Conservation (phyloP, 768 basidiomycete species). For the Symmetrospora coprosmae region DNA sequence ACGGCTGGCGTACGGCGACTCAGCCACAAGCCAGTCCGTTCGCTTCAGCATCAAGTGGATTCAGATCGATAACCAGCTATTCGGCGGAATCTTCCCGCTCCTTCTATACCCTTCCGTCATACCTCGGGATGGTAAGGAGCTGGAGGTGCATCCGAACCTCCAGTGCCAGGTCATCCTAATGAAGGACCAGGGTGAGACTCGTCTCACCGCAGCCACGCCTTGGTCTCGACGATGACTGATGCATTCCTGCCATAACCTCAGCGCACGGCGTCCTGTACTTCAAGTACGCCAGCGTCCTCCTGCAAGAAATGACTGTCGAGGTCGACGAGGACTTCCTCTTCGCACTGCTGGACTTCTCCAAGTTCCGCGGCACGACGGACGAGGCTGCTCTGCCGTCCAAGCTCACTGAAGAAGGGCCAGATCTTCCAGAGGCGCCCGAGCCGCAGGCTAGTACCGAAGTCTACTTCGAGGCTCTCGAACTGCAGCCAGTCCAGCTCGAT, state of each 20-base stretch:
- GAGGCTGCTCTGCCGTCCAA: not conserved
- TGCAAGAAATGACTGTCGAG: slow-evolving; percentile 88
- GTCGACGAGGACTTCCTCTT: slow-evolving; percentile 95
- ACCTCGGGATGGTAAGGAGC: slow-evolving; percentile 55
- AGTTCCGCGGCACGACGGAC: slow-evolving; percentile 72
- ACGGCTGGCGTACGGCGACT: slow-evolving; percentile 71
- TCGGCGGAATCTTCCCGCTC: slow-evolving; percentile 87
- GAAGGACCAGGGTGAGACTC: slow-evolving; percentile 68
- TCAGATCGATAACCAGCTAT: slow-evolving; percentile 93
- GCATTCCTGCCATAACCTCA: slow-evolving; percentile 36
- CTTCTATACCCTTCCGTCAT: slow-evolving; percentile 86
- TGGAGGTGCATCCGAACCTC: slow-evolving; percentile 72
- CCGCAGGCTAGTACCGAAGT: slow-evolving; percentile 44
- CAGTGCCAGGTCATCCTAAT: slow-evolving; percentile 77
- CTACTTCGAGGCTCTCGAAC: slow-evolving; percentile 87
- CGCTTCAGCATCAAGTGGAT: slow-evolving; percentile 69
- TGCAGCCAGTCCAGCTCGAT: slow-evolving; percentile 82
- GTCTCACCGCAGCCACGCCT: not conserved
- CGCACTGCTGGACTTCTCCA: slow-evolving; percentile 75
- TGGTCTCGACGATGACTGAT: not conserved
- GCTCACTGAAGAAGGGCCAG: slow-evolving; percentile 42
- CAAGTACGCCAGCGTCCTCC: slow-evolving; percentile 85
- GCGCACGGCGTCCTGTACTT: slow-evolving; percentile 97
- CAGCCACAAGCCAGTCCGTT: slow-evolving; percentile 60
- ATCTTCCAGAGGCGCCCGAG: slow-evolving; percentile 51